Conservation (phyloP, 495 filamentous ascomycete genomes). For the Penicillium taxi region DNA sequence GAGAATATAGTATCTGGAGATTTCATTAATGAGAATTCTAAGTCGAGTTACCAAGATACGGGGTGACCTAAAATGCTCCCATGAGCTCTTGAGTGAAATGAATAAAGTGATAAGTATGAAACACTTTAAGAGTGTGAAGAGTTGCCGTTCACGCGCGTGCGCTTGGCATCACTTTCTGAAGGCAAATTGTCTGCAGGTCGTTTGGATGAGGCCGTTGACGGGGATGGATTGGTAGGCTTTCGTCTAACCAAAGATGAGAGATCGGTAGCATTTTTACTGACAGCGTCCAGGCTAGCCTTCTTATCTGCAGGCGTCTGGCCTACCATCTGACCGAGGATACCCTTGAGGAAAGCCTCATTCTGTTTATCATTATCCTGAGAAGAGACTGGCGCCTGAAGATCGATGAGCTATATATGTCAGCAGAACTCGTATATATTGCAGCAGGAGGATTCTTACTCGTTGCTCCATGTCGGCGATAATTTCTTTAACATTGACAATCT, state of each 20-base stretch:
- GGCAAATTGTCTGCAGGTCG: constrained; percentile 22
- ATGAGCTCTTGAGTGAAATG: too few species aligned
- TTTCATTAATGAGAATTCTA: too few species aligned
- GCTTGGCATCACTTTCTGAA: constrained; percentile 24
- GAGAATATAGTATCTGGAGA: too few species aligned
- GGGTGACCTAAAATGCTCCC: constrained; percentile 2
- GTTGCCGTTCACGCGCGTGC: constrained; percentile 21
- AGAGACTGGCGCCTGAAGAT: constrained; percentile 65
- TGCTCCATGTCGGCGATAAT: constrained; percentile 83
- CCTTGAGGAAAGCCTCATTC: constrained; percentile 45
- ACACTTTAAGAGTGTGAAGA: too few species aligned
- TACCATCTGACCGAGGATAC: constrained; percentile 67
- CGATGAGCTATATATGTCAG: constrained; percentile 49
- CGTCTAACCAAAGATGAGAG: constrained; percentile 72
- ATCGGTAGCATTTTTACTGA: constrained; percentile 73
- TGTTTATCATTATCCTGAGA: constrained; percentile 44
- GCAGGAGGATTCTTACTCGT: constrained; percentile 46
- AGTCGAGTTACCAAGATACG: too few species aligned
- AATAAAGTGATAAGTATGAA: too few species aligned
- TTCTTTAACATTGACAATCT: constrained; percentile 77
- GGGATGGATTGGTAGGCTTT: constrained; percentile 43
- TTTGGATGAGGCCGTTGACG: constrained; percentile 13
- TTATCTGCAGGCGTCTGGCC: constrained; percentile 57
- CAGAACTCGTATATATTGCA: constrained; percentile 9
- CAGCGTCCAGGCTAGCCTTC: constrained; percentile 64